Evolutionary conservation across 1,284 basidiomycete species (phyloP), one percentile per base, ranked within the genome.

Genomic region (Leccinum pallidistipes): DNA sequence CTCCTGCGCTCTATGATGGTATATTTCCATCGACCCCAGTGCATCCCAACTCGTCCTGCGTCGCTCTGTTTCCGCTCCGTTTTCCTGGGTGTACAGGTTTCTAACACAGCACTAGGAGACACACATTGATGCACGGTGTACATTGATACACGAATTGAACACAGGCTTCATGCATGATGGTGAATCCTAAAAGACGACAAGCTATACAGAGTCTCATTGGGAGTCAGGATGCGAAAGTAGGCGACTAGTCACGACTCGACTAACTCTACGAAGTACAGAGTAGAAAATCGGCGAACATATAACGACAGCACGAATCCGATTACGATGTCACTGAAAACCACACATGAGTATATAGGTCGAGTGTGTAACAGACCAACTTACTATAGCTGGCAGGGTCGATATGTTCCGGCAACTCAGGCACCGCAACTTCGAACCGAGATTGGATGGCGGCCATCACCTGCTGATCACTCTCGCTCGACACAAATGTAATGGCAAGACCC

Each of bases 401-500:
- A 71, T 90, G 87, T 62, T 94, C 93, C n/a, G 95, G 95, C 55
- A 97, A 79, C 74, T 96, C 94, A 2, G 94, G 90, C 24, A 97
- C 91, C 9, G 92, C 94, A 21, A 97, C 95, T 76, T 97, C 95
- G 79, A 97, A 97, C 66, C 95, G 80, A 38, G 90, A 86, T 77
- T 97, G 95, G 67, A 97, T 97, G 27, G 90, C 84, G 58, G 88
- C 83, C 87, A 99, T 91, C 64, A 99, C 96, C 78, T 94, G 91
- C 74, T 93, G 88, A 75, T 99, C 97, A 64, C 83, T 87, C 58
- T 98, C 96, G 31, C 88, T 92, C 4, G 95, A 89, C 54, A 98
- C 94, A 75, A 97, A 99, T 10, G 95, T 97, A 77, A 99, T 95
- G n/a, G 96, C 96, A 45, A 99, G 87, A 86, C 97, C 97, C 80